Evolutionary conservation across 345 rosid genomes (phyloP), one percentile per base, ranked within the genome.

Genomic region (Aquilaria sinensis): DNA sequence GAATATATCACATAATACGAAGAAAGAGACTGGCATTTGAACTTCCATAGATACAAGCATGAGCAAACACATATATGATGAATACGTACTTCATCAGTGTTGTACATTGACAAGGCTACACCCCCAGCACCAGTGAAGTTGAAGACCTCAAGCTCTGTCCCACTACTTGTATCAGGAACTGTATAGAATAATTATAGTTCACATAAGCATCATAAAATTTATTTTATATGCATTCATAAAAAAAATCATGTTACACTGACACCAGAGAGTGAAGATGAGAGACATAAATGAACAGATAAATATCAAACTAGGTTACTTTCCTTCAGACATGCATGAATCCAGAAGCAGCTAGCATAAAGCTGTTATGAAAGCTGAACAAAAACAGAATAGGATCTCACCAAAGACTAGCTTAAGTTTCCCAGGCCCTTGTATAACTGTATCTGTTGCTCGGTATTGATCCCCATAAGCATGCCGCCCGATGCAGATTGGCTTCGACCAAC

Each of bases 391-490:
- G 14, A 58, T 29, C 15, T 66, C 84, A 87, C 97, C 96, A 12
- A 86, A 90, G 46, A 86, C 80, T 58, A 93, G 77, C 68, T 78
- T 88, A 53, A 93, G 81, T 70, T 83, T 84, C 66, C 97, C 97
- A 49, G 94, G 63, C 70, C 83, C 90, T 68, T 76, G 70, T 57
- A 93, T 78, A 73, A 93, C 81, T 37, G 80, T 13, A 69, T 90
- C 98, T 67, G 94, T 88, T 58, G 98, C 98, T 54, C 87, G 74
- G 71, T 93, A 90, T 71, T 93, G 96, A 79, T 93, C 97, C 58
- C 98, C 96, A 77, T 86, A 93, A 67, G 97, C 98, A 90, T 93
- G 98, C 61, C 97, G 90, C 53, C 97, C 97, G 47, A 90, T 93
- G 84, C 98, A 93, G 60, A 93, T 93, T 60, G 97, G 92, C 74